These are phyloP conservation scores for Pseudoturritis turrita DNA, from an alignment of 345 rosid species.

Conservation along the genomic window DNA sequence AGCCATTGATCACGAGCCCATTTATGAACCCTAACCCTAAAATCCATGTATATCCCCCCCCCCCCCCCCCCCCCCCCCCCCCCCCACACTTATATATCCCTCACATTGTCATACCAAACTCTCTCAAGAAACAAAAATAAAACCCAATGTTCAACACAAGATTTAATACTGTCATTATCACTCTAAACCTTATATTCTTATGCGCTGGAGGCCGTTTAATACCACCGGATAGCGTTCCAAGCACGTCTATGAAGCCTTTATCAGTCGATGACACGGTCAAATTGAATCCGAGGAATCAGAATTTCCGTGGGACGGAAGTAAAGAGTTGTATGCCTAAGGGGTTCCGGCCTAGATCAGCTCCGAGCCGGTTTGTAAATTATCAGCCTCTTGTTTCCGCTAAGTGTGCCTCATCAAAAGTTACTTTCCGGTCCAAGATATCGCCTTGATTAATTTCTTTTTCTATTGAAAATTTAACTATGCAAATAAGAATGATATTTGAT, in stretches of 20 bases:
- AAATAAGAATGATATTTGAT: slow-evolving; percentile 14
- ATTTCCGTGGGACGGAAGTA: slow-evolving; percentile 42
- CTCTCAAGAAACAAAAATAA: background rate
- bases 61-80: background rate
- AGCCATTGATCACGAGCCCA: slow-evolving; percentile 63
- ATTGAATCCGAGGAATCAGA: slow-evolving; percentile 40
- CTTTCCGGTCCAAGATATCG: slow-evolving; percentile 13
- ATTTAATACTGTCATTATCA: slow-evolving; percentile 3
- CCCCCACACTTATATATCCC: background rate
- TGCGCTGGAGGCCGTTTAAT: slow-evolving; percentile 35
- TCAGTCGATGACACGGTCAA: slow-evolving; percentile 36
- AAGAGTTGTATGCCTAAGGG: slow-evolving; percentile 87
- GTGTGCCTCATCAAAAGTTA: slow-evolving; percentile 32
- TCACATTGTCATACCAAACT: background rate
- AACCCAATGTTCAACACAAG: slow-evolving; percentile 22
- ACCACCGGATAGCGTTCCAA: slow-evolving; percentile 54
- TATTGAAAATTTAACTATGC: background rate
- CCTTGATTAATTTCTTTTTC: slow-evolving; percentile 4
- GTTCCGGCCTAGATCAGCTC: slow-evolving; percentile 62
- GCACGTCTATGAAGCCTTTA: slow-evolving; percentile 50
- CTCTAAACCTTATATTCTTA: slow-evolving; percentile 14
- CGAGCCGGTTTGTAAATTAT: slow-evolving; percentile 77
- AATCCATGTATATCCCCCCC: background rate
- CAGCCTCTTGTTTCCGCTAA: slow-evolving; percentile 49
- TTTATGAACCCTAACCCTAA: slow-evolving; percentile 37